These are phyloP conservation scores for Vitis amurensis DNA, from an alignment of 164 flowering plant genomes.

Conservation along the genomic window DNA sequence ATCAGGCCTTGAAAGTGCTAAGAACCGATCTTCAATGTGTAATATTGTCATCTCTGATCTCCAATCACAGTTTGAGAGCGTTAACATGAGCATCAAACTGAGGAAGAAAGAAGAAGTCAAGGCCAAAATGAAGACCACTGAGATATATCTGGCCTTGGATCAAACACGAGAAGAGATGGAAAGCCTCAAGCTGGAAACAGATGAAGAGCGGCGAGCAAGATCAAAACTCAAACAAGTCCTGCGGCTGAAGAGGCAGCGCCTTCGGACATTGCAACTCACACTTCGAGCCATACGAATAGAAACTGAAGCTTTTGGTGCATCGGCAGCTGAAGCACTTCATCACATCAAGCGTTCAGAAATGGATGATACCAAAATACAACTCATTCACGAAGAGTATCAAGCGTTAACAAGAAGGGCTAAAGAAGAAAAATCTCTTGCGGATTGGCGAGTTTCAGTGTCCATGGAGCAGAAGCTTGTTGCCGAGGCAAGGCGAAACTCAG, in stretches of 20 bases:
- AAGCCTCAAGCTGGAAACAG: conserved; percentile 19
- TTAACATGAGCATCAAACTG: conserved; percentile 16
- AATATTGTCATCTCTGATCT: conserved; percentile 30
- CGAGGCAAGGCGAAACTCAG: conserved; percentile 35
- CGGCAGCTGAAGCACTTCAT: conserved; percentile 33
- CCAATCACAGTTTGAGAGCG: conserved; percentile 38
- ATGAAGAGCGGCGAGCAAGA: conserved; percentile 28
- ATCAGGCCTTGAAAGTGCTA: conserved; percentile 28
- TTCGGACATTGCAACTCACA: conserved; percentile 35
- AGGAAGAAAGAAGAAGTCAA: conserved; percentile 34
- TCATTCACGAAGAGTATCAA: conserved; percentile 40
- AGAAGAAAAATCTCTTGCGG: conserved; percentile 43
- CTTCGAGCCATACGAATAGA: conserved; percentile 42
- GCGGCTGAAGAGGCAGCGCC: conserved; percentile 40
- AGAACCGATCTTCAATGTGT: conserved; percentile 23
- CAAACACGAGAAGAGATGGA: conserved; percentile 33
- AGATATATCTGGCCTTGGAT: conserved; percentile 25
- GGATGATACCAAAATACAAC: conserved; percentile 20
- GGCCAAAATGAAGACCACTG: conserved; percentile 21
- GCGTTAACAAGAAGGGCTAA: conserved; percentile 37
- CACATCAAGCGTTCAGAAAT: conserved; percentile 23
- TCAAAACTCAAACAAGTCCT: conserved; percentile 31
- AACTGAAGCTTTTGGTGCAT: conserved; percentile 38
- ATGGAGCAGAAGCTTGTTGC: conserved; percentile 43
- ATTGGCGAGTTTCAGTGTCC: conserved; percentile 44